These are phyloP conservation scores for Arthrobotrys entomopaga DNA, from an alignment of 2,329 filamentous ascomycete species.

Conservation along the genomic window DNA sequence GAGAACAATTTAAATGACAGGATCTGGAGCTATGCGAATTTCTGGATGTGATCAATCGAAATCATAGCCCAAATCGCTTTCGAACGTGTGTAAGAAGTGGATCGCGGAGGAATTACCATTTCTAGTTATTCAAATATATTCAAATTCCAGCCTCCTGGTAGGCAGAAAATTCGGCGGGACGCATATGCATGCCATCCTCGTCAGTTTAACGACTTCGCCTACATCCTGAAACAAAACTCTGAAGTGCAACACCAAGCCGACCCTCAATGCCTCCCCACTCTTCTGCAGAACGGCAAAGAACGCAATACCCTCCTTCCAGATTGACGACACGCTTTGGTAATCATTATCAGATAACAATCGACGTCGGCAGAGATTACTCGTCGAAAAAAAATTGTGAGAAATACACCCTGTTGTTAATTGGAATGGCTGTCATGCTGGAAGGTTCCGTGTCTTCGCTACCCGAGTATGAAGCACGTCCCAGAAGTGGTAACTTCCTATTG, in stretches of 20 bases:
- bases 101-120: slow-evolving; percentile 20
- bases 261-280: not conserved
- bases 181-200: slow-evolving; percentile 47
- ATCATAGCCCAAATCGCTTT: not conserved
- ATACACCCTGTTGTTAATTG: too few relatives aligned
- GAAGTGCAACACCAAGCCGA: slow-evolving; percentile 29
- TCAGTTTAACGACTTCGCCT: slow-evolving; percentile 30
- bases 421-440: too few relatives aligned
- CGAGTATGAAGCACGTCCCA: not conserved
- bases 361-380: not conserved
- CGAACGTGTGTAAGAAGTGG: slow-evolving; percentile 24
- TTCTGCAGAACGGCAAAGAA: slow-evolving; percentile 1
- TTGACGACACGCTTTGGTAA: slow-evolving; percentile 28
- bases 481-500: slow-evolving; percentile 35
- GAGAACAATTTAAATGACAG: not conserved
- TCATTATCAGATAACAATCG: slow-evolving; percentile 14
- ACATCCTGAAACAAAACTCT: slow-evolving; percentile 46
- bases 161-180: slow-evolving; percentile 24
- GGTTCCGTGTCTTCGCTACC: too few relatives aligned
- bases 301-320: slow-evolving; percentile 28
- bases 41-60: too few relatives aligned
- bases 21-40: not conserved
- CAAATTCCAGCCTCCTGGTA: slow-evolving; percentile 11
- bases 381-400: not conserved
- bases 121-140: not conserved